These are phyloP conservation scores for Paraphaeosphaeria sporulosa DNA, from an alignment of 2,329 filamentous ascomycete species.

Conservation along the genomic window DNA sequence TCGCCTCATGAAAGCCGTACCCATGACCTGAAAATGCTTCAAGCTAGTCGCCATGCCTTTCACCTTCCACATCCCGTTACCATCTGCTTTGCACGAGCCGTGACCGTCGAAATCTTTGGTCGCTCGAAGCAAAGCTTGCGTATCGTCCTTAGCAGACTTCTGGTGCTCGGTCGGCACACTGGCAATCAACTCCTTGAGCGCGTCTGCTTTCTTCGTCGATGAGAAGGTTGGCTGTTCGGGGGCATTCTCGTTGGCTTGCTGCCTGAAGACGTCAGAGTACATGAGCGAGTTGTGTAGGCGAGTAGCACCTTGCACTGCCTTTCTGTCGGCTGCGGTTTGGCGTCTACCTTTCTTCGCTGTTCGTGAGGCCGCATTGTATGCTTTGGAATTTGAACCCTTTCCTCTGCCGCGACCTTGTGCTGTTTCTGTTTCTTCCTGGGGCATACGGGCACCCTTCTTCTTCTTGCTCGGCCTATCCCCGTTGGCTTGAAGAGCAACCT, in stretches of 20 bases:
- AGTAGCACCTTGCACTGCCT: conserved; percentile 23
- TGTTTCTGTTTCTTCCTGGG: conserved; percentile 11
- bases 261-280: conserved; percentile 39
- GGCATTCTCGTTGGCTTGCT: conserved; percentile 35
- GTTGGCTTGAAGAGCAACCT: conserved; percentile 35
- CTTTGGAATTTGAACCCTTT: conserved; percentile 19
- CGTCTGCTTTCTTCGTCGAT: conserved; percentile 36
- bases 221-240: conserved; percentile 35
- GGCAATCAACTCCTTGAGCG: conserved; percentile 51
- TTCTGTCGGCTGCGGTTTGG: conserved; percentile 26
- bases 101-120: conserved; percentile 53
- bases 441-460: conserved; percentile 19
- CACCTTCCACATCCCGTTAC: conserved; percentile 52
- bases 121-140: conserved; percentile 47
- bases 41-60: conserved; percentile 58
- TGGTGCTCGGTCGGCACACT: conserved; percentile 48
- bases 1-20: conserved; percentile 60
- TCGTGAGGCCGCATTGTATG: conserved; percentile 8
- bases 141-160: conserved; percentile 46
- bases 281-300: conserved; percentile 36
- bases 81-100: conserved; percentile 41
- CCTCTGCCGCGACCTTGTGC: not conserved
- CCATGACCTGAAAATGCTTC: conserved; percentile 61
- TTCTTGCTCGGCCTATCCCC: conserved; percentile 35
- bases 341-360: conserved; percentile 15